These are phyloP conservation scores for Russula compacta DNA, from an alignment of 768 basidiomycete genomes.

Conservation along the genomic window DNA sequence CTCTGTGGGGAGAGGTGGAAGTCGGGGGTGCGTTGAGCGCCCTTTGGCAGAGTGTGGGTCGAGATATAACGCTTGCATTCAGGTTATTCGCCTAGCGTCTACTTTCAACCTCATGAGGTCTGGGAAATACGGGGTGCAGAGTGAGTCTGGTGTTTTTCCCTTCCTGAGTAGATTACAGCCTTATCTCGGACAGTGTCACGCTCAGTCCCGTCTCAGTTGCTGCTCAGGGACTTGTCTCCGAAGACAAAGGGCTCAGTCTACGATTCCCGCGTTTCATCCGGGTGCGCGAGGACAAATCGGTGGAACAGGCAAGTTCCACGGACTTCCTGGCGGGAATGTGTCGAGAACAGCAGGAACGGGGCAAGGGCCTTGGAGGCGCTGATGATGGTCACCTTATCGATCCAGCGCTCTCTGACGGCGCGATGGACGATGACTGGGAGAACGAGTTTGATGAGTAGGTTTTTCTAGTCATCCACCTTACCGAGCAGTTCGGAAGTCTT, in stretches of 20 bases:
- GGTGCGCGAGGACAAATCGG: slow-evolving; percentile 60
- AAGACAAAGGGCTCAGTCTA: slow-evolving; percentile 60
- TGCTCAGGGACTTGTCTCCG: slow-evolving; percentile 52
- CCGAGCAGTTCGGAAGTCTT: background rate
- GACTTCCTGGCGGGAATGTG: slow-evolving; percentile 64
- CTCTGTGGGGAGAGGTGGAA: slow-evolving; percentile 51
- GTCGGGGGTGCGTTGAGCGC: slow-evolving; percentile 42
- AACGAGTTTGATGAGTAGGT: slow-evolving; percentile 3
- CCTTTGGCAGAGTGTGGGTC: background rate
- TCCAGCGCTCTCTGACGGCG: slow-evolving; percentile 30
- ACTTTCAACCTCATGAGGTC: slow-evolving; percentile 64
- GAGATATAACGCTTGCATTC: background rate
- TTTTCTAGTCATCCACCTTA: background rate
- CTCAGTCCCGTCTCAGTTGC: slow-evolving; percentile 81
- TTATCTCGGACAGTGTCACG: slow-evolving; percentile 47
- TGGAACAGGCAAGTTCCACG: slow-evolving; percentile 65
- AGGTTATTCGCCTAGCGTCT: slow-evolving; percentile 60
- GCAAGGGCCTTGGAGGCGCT: slow-evolving; percentile 29
- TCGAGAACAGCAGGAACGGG: slow-evolving; percentile 45
- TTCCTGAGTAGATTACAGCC: background rate
- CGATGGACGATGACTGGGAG: slow-evolving; percentile 28
- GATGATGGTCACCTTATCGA: slow-evolving; percentile 60
- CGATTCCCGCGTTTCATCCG: slow-evolving; percentile 85
- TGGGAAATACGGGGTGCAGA: slow-evolving; percentile 87
- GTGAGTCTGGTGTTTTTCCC: slow-evolving; percentile 29